Conservation (phyloP, 495 filamentous ascomycete genomes). For the Usnea hakonensis region DNA sequence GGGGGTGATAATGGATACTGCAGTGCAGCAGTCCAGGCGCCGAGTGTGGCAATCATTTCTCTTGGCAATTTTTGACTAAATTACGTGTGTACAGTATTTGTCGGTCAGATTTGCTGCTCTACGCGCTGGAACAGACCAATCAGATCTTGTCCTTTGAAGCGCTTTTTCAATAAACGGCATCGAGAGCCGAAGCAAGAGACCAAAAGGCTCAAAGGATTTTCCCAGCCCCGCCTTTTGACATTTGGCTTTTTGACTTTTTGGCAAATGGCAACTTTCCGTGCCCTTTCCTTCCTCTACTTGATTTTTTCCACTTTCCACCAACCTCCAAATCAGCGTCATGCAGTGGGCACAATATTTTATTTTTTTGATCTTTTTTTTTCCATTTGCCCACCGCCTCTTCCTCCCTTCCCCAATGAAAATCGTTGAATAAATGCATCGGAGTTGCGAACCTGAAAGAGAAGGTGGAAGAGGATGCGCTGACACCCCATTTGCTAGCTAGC, state of each 20-base stretch:
- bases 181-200: neutral
- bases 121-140: constrained; percentile 12
- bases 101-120: constrained; percentile 6
- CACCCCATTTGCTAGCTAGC: constrained; percentile 12
- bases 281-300: neutral
- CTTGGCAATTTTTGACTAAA: too few relatives aligned
- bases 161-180: neutral
- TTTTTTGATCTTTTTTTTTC: constrained; percentile 1
- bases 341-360: neutral
- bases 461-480: constrained; percentile 12
- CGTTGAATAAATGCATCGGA: constrained; percentile 4
- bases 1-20: neutral
- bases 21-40: neutral
- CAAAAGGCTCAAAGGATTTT: neutral
- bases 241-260: neutral
- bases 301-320: neutral
- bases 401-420: neutral
- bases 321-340: constrained; percentile 8
- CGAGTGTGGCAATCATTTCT: neutral
- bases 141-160: constrained; percentile 1
- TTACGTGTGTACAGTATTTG: too few relatives aligned
- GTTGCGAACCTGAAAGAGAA: constrained; percentile 11
- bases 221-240: constrained; percentile 11
- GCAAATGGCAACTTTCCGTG: neutral
- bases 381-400: constrained; percentile 6